Conservation (phyloP, 2,329 filamentous ascomycete genomes). For the Sordariomycetes sp. region DNA sequence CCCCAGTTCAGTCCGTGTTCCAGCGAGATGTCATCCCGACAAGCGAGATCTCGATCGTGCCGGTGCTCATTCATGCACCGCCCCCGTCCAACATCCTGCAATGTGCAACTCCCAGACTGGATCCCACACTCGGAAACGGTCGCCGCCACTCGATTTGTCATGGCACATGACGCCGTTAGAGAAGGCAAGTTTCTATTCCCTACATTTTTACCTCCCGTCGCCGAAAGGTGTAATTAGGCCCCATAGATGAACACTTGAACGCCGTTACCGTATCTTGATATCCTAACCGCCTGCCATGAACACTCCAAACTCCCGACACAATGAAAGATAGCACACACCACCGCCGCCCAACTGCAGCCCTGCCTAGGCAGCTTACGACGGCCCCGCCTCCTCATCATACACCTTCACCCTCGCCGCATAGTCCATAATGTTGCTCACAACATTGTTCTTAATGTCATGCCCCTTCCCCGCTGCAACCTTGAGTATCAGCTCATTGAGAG, state of each 20-base stretch:
- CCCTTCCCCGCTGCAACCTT: constrained; percentile 77
- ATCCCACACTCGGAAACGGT: too few relatives aligned
- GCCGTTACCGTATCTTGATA: not conserved
- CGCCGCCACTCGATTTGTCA: too few relatives aligned
- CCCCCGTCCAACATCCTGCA: not conserved
- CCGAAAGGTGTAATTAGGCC: too few relatives aligned
- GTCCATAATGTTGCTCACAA: constrained; percentile 68
- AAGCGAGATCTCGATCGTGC: not conserved
- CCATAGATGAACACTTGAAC: not conserved
- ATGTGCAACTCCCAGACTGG: too few relatives aligned
- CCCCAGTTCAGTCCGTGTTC: not conserved
- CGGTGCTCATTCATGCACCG: not conserved
- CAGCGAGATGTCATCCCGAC: not conserved
- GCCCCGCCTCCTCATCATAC: constrained; percentile 49
- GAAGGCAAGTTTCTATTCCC: not conserved
- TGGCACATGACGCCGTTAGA: not conserved
- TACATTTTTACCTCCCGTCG: not conserved
- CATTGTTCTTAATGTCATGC: constrained; percentile 60
- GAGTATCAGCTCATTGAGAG: constrained; percentile 81
- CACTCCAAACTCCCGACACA: not conserved
- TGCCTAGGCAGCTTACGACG: not conserved
- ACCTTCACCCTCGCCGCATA: constrained; percentile 79
- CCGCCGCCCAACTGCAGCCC: not conserved
- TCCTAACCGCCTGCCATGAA: not conserved
- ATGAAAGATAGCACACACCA: not conserved